Evolutionary conservation across 106 monocot genomes (phyloP), one percentile per base, ranked within the genome.

Genomic region (Platanthera guangdongensis): DNA sequence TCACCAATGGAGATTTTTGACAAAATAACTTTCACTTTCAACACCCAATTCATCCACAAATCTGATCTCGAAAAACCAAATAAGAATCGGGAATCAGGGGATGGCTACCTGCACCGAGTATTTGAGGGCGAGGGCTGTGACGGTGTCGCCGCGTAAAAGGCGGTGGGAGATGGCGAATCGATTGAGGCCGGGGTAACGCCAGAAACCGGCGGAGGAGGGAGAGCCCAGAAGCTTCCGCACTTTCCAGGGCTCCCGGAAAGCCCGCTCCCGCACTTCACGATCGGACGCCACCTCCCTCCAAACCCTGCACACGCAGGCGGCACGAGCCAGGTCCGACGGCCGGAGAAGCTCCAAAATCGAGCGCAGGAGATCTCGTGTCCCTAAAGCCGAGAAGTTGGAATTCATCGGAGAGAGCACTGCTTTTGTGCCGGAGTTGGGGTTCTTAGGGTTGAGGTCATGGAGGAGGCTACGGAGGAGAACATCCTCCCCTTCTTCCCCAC

Each of bases 91-190:
- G 47, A 3, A 70, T 16, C 16, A 46, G 3, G 45, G n/a, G 6
- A 70, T n/a, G 47, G 47, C 47, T 46, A 95, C 95, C 90, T 95
- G 95, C 7, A 95, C 92, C 25, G 88, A 85, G 68, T 95, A 92
- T 82, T 84, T 92, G 74, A 95, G 90, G 50, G 95, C 95, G 47
- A 95, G 86, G 45, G 92, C 81, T 5, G 90, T 51, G 13, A 95
- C 84, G 80, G 86, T 82, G 75, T 95, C 95, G 1, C 90, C 87
- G 47, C 88, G 77, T 6, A 30, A 54, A 55, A 95, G 72, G 48
- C 85, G 74, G 72, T 95, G 95, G 50, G 92, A 92, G 57, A 92
- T 87, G 15, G 95, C 95, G 77, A 95, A 95, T 48, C 92, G 84
- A 6, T 70, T 74, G 79, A 92, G 72, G 50, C 75, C 80, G 9